Evolutionary conservation across 768 basidiomycete species (phyloP).

Genomic region (Tricholoma sp.): DNA sequence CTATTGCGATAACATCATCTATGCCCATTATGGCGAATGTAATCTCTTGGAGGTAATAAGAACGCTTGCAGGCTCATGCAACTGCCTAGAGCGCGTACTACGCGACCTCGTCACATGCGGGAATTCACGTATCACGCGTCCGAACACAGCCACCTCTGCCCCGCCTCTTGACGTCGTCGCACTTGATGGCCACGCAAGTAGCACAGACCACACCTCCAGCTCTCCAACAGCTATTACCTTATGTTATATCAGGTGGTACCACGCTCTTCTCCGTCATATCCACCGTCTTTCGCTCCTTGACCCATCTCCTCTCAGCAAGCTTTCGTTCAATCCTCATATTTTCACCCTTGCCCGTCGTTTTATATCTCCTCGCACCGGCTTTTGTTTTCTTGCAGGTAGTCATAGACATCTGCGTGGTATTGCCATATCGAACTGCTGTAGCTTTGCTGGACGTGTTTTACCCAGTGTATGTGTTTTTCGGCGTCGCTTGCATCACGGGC

Average conservation of each 20-base stretch:
- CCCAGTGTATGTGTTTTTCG: conserved; percentile 52
- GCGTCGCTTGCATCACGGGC: conserved; percentile 52
- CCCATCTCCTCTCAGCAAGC: conserved; percentile 1
- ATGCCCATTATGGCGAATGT: too few relatives aligned
- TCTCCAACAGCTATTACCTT: conserved; percentile 13
- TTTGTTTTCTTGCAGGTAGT: conserved; percentile 36
- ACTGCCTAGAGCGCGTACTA: too few relatives aligned
- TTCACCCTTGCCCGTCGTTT: conserved; percentile 24
- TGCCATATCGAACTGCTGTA: conserved; percentile 36
- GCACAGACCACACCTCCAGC: conserved; percentile 4
- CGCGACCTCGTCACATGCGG: too few relatives aligned
- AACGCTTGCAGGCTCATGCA: too few relatives aligned
- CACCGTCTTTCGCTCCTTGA: conserved; percentile 3
- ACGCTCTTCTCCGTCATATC: conserved; percentile 3
- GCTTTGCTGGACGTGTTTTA: conserved; percentile 41
- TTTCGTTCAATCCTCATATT: conserved; percentile 11
- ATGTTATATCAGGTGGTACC: conserved; percentile 7
- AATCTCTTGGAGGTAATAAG: too few relatives aligned
- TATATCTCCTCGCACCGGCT: conserved; percentile 46
- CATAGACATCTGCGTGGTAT: conserved; percentile 36
- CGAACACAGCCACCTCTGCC: too few relatives aligned
- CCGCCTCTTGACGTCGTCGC: too few relatives aligned
- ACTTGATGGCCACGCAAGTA: not conserved
- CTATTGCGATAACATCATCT: too few relatives aligned
- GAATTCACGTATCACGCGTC: too few relatives aligned